Percentiles rank a stretch among this genome's conserved stretches.
Evolutionary conservation across 2,329 filamentous ascomycete species (phyloP).

Genomic region (Fusarium sambucinum): DNA sequence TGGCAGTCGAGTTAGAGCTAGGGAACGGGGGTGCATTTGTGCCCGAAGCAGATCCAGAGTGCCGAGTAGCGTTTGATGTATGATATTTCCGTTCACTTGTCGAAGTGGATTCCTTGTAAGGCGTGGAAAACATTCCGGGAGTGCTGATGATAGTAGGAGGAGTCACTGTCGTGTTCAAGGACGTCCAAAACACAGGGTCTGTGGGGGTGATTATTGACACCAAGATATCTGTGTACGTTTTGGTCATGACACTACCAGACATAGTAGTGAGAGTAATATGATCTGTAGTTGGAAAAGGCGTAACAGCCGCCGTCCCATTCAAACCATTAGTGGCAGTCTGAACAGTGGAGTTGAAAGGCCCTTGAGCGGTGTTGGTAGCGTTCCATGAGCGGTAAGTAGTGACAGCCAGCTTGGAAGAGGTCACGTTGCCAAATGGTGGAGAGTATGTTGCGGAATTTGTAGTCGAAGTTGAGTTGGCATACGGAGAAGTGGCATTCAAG

Average conservation of each 20-base stretch:
- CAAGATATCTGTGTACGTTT: conserved; percentile 2
- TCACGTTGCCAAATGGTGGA: conserved; percentile 6
- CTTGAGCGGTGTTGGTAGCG: conserved; percentile 12
- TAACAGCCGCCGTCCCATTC: conserved; percentile 6
- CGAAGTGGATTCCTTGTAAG: conserved; percentile 1
- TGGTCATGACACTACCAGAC: conserved; percentile 1
- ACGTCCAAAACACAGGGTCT: conserved; percentile 15
- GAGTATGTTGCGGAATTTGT: conserved; percentile 4
- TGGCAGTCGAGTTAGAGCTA: conserved; percentile 34
- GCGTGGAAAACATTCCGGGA: neutral
- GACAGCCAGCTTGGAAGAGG: conserved; percentile 9
- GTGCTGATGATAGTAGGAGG: conserved; percentile 9
- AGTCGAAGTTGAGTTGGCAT: conserved; percentile 33
- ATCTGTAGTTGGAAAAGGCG: conserved; percentile 13
- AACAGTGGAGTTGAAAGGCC: conserved; percentile 20
- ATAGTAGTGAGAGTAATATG: conserved; percentile 22
- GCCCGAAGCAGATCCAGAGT: conserved; percentile 10
- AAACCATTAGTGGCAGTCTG: neutral
- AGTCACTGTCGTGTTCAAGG: conserved; percentile 33
- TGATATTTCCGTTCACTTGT: conserved; percentile 8
- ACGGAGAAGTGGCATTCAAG: conserved; percentile 27
- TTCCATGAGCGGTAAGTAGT: conserved; percentile 11
- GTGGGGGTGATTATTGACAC: conserved; percentile 17
- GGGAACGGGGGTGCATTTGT: conserved; percentile 24
- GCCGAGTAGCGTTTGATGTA: conserved; percentile 24